Evolutionary conservation across 2,329 filamentous ascomycete species (phyloP).

Genomic region (Claviceps sp.): DNA sequence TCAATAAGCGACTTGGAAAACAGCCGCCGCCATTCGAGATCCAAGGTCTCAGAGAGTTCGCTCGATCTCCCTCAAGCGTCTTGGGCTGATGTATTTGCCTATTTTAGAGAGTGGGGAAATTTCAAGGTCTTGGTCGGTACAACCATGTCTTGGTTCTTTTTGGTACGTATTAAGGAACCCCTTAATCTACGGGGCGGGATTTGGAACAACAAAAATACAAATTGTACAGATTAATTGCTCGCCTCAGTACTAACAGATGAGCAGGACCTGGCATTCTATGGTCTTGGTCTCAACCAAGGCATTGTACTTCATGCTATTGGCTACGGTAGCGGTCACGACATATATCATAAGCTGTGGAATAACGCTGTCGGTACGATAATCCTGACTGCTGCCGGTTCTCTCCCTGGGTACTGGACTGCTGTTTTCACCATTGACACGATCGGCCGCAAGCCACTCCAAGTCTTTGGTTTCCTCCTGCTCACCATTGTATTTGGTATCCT

Average conservation of each 20-base stretch:
- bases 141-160: slow-evolving; percentile 69
- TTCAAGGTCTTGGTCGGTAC: slow-evolving; percentile 61
- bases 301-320: slow-evolving; percentile 61
- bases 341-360: slow-evolving; percentile 59
- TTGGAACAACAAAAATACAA: too few relatives aligned
- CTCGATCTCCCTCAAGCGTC: slow-evolving; percentile 56
- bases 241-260: slow-evolving; percentile 6
- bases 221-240: too few relatives aligned
- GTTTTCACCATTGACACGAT: slow-evolving; percentile 61
- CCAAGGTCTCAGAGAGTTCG: slow-evolving; percentile 36
- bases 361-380: slow-evolving; percentile 67
- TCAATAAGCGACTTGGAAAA: slow-evolving; percentile 34
- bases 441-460: slow-evolving; percentile 64
- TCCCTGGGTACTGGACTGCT: slow-evolving; percentile 71
- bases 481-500: slow-evolving; percentile 49
- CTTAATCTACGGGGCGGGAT: too few relatives aligned
- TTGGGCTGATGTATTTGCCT: slow-evolving; percentile 51
- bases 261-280: slow-evolving; percentile 54
- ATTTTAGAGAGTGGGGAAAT: slow-evolving; percentile 59
- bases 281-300: slow-evolving; percentile 61
- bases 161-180: slow-evolving; percentile 26
- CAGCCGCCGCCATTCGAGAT: slow-evolving; percentile 30
- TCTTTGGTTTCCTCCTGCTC: slow-evolving; percentile 46
- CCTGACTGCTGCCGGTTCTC: slow-evolving; percentile 60
- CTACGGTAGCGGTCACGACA: slow-evolving; percentile 46